Percentiles rank a stretch among this genome's conserved stretches.
phyloP scores from a whole-genome alignment of 1,284 basidiomycete genomes.

The Neonothopanus nambi region DNA sequence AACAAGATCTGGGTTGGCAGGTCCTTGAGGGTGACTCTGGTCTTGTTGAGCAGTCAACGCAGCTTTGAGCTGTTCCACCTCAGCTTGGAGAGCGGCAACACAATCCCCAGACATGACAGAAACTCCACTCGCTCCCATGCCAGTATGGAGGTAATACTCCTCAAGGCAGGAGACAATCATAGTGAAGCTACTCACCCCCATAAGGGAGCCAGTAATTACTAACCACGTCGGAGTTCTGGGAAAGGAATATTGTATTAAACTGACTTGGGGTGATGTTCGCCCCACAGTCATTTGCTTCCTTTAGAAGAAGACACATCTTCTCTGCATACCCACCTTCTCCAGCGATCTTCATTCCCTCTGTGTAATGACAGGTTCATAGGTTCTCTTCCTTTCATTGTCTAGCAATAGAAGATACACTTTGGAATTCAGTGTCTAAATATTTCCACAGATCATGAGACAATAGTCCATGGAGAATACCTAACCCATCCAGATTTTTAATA shows the following conservation, averaged over 20 bases:
- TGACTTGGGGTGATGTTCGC: neutral
- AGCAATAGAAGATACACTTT: neutral
- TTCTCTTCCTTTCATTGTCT: slow-evolving; percentile 3
- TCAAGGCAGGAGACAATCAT: neutral
- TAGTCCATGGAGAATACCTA: neutral
- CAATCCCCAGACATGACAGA: neutral
- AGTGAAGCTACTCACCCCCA: neutral
- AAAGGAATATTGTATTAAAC: slow-evolving; percentile 2
- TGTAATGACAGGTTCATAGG: neutral
- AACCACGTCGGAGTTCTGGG: neutral
- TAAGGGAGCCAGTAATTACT: neutral
- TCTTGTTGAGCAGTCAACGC: neutral
- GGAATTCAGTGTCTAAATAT: slow-evolving; percentile 1
- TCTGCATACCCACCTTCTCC: no score
- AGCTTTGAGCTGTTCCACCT: neutral
- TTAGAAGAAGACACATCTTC: no score
- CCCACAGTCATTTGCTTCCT: no score
- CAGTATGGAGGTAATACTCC: neutral
- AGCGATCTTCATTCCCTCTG: neutral
- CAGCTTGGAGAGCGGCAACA: neutral
- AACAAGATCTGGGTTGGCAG: slow-evolving; percentile 1
- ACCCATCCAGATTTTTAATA: neutral
- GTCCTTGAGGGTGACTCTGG: neutral
- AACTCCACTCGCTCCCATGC: no score
- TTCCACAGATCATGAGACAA: neutral